Evolutionary conservation across 495 filamentous ascomycete species (phyloP).

Genomic region (Rostrohypoxylon terebratum): DNA sequence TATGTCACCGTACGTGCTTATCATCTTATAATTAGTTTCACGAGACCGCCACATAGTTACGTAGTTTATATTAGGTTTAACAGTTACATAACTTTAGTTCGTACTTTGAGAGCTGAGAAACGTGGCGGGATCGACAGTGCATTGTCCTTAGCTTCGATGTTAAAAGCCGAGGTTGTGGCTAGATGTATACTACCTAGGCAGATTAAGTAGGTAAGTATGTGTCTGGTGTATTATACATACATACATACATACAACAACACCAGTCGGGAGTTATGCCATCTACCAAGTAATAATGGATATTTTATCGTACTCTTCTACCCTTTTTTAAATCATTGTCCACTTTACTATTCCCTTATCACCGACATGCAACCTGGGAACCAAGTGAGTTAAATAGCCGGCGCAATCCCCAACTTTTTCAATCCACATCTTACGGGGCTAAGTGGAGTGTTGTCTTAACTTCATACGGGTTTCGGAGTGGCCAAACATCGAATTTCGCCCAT

Average conservation of each 20-base stretch:
- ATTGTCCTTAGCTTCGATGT: neutral
- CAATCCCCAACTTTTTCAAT: neutral
- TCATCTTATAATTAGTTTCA: neutral
- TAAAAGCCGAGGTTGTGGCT: neutral
- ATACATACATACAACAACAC: neutral
- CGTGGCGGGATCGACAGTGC: neutral
- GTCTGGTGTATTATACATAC: neutral
- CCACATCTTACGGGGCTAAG: conserved; percentile 1
- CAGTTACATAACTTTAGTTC: neutral
- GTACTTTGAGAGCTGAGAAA: neutral
- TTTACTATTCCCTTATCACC: conserved; percentile 1
- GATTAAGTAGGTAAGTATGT: too few species aligned
- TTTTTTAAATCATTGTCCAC: neutral
- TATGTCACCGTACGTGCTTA: neutral
- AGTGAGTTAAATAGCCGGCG: neutral
- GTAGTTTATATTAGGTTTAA: neutral
- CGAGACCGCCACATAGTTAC: neutral
- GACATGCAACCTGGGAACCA: neutral
- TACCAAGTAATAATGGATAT: too few species aligned
- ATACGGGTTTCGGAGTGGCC: neutral
- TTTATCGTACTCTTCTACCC: neutral
- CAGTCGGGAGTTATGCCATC: neutral
- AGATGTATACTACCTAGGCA: too few species aligned
- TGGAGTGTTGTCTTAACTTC: neutral
- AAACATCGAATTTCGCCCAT: neutral